Evolutionary conservation across 768 basidiomycete species (phyloP), one percentile per base, ranked within the genome.

Genomic region (Mycena indigotica): DNA sequence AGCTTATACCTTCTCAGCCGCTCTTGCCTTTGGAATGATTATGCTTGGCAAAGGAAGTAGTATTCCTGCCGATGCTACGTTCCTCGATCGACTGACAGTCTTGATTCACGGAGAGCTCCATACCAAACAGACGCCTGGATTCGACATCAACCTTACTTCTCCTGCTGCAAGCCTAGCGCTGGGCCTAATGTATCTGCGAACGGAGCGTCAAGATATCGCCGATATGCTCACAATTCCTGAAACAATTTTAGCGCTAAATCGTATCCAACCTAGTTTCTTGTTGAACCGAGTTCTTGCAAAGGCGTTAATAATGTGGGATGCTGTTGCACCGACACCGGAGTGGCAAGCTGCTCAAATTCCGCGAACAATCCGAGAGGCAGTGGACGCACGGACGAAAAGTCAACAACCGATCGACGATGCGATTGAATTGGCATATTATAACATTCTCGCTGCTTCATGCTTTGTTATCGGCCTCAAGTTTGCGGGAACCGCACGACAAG

Each of bases 1-100:
- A 67, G 88, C 94, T 1, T 98, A 98, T 68, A 90, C 95, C 0
- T 88, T 92, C 61, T 84, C 93, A 2, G 86, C 93, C 2, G 93
- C 92, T 8, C 81, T 97, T 28, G 88, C 92, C 1, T 97, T 97
- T 67, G 97, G 97, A 4, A 91, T 97, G 86, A 89, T 96, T 72
- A 96, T 98, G 89, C 82, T 98, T 16, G 95, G 93, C 5, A 87
- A 87, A 64, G 95, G 97, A 1, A 80, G 84, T 0, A 78, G 80
- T 6, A 86, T 88, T 29, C 89, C 90, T 1, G 91, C 91, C 1
- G 95, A 97, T 62, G 72, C 86, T 56, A 77, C 79, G 12, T 76
- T 91, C 48, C 73, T 95, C 17, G 79, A 82, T 28, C 84, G 87
- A 25, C 72, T 98, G 45, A 85, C 84, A 35, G 70, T 84, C n/a